Evolutionary conservation across 768 basidiomycete species (phyloP).

Genomic region (Termitomyces sp.): DNA sequence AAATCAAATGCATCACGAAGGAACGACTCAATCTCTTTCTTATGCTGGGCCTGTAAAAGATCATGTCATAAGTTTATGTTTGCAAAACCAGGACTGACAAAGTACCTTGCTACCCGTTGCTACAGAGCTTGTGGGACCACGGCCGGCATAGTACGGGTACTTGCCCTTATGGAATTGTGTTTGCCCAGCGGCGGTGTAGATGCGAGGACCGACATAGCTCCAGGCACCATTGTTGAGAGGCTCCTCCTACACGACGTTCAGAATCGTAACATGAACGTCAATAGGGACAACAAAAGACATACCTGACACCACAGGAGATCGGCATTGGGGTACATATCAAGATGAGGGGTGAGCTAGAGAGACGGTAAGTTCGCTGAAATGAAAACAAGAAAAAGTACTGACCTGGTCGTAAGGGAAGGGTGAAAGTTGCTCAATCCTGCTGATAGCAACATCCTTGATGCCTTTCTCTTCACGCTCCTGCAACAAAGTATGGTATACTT

Average conservation of each 20-base stretch:
- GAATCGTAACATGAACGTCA: neutral
- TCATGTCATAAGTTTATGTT: constrained; percentile 14
- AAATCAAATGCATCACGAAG: constrained; percentile 57
- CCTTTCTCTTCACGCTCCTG: constrained; percentile 90
- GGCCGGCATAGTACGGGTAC: constrained; percentile 89
- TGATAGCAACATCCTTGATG: constrained; percentile 92
- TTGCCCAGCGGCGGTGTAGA: constrained; percentile 89
- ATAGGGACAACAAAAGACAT: constrained; percentile 15
- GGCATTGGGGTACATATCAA: constrained; percentile 96
- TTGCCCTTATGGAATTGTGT: constrained; percentile 90
- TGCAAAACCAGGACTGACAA: neutral
- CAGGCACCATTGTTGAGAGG: constrained; percentile 97
- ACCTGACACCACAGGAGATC: constrained; percentile 91
- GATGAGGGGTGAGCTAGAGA: constrained; percentile 79
- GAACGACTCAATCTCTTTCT: constrained; percentile 87
- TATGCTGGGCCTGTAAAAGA: constrained; percentile 64
- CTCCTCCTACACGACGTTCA: constrained; percentile 59
- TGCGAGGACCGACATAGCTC: constrained; percentile 92
- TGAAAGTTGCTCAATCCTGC: constrained; percentile 90
- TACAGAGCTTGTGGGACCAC: constrained; percentile 88
- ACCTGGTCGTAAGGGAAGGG: constrained; percentile 97
- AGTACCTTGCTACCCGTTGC: constrained; percentile 87
- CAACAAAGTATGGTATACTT: constrained; percentile 89
- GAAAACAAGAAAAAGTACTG: constrained; percentile 22
- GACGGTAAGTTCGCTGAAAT: neutral